Evolutionary conservation across 768 basidiomycete genomes (phyloP).

Genomic region (Macrolepiota albuminosa): DNA sequence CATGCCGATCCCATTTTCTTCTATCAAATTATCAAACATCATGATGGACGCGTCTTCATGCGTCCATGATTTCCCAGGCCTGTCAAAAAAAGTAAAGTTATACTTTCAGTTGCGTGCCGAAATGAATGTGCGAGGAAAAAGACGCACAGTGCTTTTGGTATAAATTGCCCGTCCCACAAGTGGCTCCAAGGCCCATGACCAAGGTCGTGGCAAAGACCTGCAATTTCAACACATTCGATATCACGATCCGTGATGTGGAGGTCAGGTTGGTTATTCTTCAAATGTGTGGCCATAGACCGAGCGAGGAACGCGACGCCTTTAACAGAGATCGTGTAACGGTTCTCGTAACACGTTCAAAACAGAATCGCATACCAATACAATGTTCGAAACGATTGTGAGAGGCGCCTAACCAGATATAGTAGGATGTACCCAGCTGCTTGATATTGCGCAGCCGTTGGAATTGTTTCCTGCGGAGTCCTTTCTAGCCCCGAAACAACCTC

Average conservation of each 20-base stretch:
- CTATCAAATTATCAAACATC: conserved; percentile 73
- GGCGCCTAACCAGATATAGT: conserved; percentile 73
- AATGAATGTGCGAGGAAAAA: neutral
- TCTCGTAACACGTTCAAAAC: neutral
- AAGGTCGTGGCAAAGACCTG: conserved; percentile 80
- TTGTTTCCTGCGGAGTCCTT: conserved; percentile 41
- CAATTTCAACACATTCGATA: conserved; percentile 71
- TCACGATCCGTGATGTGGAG: conserved; percentile 68
- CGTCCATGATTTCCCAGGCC: conserved; percentile 51
- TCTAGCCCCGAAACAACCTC: neutral
- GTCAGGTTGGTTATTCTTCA: conserved; percentile 53
- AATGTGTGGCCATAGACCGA: conserved; percentile 52
- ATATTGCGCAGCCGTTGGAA: conserved; percentile 76
- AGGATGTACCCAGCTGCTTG: conserved; percentile 77
- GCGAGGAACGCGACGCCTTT: conserved; percentile 75
- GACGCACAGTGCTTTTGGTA: conserved; percentile 30
- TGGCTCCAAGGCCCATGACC: conserved; percentile 87
- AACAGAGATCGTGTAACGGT: neutral
- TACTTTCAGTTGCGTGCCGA: neutral
- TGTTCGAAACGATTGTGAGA: conserved; percentile 84
- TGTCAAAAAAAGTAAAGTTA: conserved; percentile 17
- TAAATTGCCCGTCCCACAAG: conserved; percentile 74
- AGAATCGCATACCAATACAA: conserved; percentile 52
- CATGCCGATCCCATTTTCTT: conserved; percentile 49
- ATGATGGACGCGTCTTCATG: conserved; percentile 79